A percentile compares a stretch with the other conserved stretches of the same genome.
Evolutionary conservation across 164 flowering plant genomes (phyloP).

Genomic region (Nymphaea thermarum): DNA sequence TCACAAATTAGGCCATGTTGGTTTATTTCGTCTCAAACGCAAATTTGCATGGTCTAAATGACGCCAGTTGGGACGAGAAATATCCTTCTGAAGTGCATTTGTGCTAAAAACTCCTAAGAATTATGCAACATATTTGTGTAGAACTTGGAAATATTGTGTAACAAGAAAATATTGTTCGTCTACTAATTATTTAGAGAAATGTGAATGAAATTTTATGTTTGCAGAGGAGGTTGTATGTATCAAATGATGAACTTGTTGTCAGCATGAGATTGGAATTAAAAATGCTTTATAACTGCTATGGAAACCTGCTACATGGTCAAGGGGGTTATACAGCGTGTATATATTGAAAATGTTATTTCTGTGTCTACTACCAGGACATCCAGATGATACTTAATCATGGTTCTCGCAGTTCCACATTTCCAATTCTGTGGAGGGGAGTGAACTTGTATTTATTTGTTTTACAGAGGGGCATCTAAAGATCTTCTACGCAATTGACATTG

Average conservation of each 20-base stretch:
- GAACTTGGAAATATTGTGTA: background rate
- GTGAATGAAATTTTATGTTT: no score
- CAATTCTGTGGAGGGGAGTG: background rate
- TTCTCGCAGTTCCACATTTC: background rate
- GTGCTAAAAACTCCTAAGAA: background rate
- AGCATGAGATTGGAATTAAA: background rate
- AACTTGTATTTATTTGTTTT: background rate
- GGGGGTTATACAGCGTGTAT: background rate
- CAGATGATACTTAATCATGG: no score
- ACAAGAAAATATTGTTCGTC: background rate
- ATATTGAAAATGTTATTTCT: background rate
- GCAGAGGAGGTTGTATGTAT: no score
- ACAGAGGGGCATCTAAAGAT: background rate
- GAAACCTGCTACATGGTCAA: background rate
- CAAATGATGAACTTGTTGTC: background rate
- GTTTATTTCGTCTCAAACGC: background rate
- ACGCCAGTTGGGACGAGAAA: background rate
- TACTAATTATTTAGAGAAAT: background rate
- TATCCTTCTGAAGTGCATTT: background rate
- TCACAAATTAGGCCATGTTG: background rate
- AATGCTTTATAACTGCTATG: background rate
- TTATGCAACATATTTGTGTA: no score
- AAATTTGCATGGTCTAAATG: background rate
- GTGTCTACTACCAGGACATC: no score
- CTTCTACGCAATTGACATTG: background rate